Percentiles rank a stretch among this genome's conserved stretches.
Evolutionary conservation across 2,329 filamentous ascomycete genomes (phyloP).

Genomic region (Xylaria arbuscula): DNA sequence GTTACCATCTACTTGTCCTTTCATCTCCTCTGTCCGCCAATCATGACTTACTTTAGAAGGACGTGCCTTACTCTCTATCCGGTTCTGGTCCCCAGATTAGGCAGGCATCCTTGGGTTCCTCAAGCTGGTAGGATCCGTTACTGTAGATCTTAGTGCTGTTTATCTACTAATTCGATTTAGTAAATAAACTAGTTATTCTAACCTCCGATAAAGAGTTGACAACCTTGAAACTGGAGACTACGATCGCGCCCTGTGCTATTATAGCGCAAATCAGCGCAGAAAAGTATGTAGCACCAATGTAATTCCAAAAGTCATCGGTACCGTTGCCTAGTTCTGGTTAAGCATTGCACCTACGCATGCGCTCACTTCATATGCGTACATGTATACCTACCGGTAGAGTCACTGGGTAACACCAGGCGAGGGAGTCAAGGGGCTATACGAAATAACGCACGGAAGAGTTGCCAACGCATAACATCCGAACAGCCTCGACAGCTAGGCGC

Average conservation of each 20-base stretch:
- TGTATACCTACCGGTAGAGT: neutral
- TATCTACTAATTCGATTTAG: constrained; percentile 21
- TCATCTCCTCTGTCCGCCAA: constrained; percentile 23
- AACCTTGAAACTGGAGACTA: neutral
- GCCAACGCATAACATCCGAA: neutral
- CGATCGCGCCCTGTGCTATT: constrained; percentile 15
- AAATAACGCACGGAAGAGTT: neutral
- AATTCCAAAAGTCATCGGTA: neutral
- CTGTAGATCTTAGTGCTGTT: constrained; percentile 22
- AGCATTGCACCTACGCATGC: constrained; percentile 7
- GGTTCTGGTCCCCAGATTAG: constrained; percentile 11
- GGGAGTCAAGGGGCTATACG: neutral
- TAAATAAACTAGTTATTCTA: constrained; percentile 3
- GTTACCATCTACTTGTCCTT: neutral
- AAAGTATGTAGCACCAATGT: neutral
- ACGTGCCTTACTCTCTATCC: neutral
- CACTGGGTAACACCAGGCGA: neutral
- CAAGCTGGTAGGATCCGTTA: neutral
- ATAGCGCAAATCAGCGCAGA: constrained; percentile 12
- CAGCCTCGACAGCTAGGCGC: too few species aligned
- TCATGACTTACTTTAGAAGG: constrained; percentile 27
- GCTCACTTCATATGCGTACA: neutral
- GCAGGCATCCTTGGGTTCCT: neutral
- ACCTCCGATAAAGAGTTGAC: constrained; percentile 17
- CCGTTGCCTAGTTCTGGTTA: constrained; percentile 1